Base-by-base conservation (phyloP, 1,284 basidiomycete species). In the Papiliotrema nemorosa region DNA sequence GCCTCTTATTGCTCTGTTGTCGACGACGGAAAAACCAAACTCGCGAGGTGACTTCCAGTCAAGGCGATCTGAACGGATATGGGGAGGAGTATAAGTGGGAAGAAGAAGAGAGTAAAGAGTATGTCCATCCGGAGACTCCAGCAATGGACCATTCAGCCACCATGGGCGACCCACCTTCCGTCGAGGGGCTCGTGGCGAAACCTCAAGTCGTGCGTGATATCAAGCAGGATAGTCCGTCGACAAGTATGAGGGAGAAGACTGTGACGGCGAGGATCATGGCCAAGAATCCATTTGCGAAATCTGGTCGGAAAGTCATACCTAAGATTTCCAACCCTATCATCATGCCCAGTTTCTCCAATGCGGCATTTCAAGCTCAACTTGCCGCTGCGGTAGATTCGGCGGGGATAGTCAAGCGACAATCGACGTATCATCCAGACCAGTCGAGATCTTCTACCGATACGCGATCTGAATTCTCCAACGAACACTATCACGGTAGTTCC, bases 1-100 rank as follows among this genome's bases (percentile, higher is more conserved):
- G 78, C 12, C 72, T 80, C 26, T 62, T 80, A 16, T 67, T 88
- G 35, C 53, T 79, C 79, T 5, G 76, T 75, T 45, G 80, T 83
- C 33, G 76, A 78, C 44, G 85, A 85, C 62, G 78, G 21, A 16
- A 21, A n/a, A n/a, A n/a, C n/a, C n/a, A n/a, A n/a, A n/a, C n/a
- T n/a, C n/a, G 40, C 3, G n/a, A 14, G 2, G 18, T 36, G 31
- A 52, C 39, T 64, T 72, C 50, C 62, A 61, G 12, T 62, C 33
- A 35, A 35, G 31, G 35, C 54, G 24, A 37, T 63, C 62, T 45
- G 52, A 63, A 26, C 25, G 36, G 51, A 69, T 64, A 7, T 64
- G 65, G 58, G 55, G 27, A 59, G 52, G 60, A 64, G 62, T 29
- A 71, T 67, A 49, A 74, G 67, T 45, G 60, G 60, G 39, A 53